Base-by-base conservation (phyloP, 1,284 basidiomycete species). In the Meripilus lineatus region DNA sequence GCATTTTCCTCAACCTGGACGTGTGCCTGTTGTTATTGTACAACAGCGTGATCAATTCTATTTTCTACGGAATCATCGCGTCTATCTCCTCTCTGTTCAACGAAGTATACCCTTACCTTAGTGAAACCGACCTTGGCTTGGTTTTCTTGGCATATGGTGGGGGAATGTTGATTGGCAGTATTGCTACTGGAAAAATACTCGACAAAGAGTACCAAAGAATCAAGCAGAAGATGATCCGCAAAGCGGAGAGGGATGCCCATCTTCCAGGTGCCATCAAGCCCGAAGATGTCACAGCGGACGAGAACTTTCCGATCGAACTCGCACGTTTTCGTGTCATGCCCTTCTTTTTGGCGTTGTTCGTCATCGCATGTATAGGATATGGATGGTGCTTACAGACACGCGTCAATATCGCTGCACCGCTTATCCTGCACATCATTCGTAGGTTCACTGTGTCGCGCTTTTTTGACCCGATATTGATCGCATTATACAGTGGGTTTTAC, bases 121-220 rank as follows among this genome's bases (percentile, higher is more conserved):
- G 62, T 41, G 73, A 85, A 51, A 81, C 78, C 1, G 70, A 77
- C 11, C 70, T 82, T 26, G 87, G 87, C 0, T 59, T 89, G 6
- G 88, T 82, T 58, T 90, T 79, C 64, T 65, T 90, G 35, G 69
- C 77, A 1, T 70, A 83, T 44, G 87, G 84, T 3, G 74, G 73
- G 15, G 81, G 80, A 3, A 74, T 75, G 66, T 47, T 69, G 1
- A 43, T 77, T 10, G 78, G 81, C 20, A 70, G 74, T 35, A 53
- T 66, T 10, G 32, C 66, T 5, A 71, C 63, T 25, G 84, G 84
- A 2, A 71, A 61, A 48, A 46, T 83, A 11, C 59, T 86, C 17
- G 80, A 87, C 53, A 58, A 61, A 48, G 75, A 84, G 49, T 87
- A 79, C 57, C 63, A 57, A 43, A 58, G 50, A 17, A 58, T 73